Base-by-base conservation (phyloP, 768 basidiomycete species). In the Harrya chromipes region DNA sequence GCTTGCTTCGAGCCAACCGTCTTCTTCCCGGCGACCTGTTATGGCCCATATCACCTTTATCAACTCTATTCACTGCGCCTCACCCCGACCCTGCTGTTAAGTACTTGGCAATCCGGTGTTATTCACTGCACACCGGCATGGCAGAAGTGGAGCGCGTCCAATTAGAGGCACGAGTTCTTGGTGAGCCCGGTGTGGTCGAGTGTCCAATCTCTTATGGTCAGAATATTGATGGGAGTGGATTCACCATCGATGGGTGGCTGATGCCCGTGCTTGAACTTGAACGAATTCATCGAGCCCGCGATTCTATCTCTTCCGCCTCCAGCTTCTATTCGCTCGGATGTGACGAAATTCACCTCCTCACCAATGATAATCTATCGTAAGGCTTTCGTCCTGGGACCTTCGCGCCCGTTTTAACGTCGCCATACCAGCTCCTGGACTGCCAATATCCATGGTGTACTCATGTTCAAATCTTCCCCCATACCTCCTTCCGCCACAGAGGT, bases 181-280 rank as follows among this genome's bases (percentile, higher is more conserved):
- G 90, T 16, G 76, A 81, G 40, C 63, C 73, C 4, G 78, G 75
- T 40, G 73, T 71, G 10, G 74, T 76, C 1, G 87, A 94, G 43
- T 90, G 84, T 51, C 72, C 69, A 13, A 65, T 91, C n/a, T 70
- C 75, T 8, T 84, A 77, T 59, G 84, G 80, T 0, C 57, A 68
- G 26, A 72, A 77, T 45, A 43, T 74, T 3, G 75, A 81, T 43
- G 83, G 80, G 21, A 71, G 65, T 34, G 62, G 56, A 16, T 65
- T 70, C 20, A 55, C 66, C 38, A 69, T 83, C 23, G 90, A 95
- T 67, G 90, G 86, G 11, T 95, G 92, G 93, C 70, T 94, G 23
- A 64, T 95, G 56, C 87, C 90, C 4, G 66, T 83, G 4, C 49
- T 87, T 24, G 94, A 97, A 61, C 65, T 75, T 13, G 70, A 79